Evolutionary conservation across 805 yeast species (phyloP), one percentile per base, ranked within the genome.

Genomic region (Candida railenensis): DNA sequence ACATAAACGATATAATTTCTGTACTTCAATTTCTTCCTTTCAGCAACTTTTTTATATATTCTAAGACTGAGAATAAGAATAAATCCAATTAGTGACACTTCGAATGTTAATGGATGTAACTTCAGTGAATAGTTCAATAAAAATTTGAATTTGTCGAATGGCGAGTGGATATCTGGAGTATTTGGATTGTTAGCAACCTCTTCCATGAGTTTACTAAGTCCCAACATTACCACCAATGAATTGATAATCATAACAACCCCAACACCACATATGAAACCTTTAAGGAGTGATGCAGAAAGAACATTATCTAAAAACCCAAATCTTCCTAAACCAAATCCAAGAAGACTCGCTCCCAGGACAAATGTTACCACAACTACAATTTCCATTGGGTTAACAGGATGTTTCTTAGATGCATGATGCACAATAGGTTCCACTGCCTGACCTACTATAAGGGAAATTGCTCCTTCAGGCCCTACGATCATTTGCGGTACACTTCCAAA

Each of bases 291-390:
- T 4, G 68, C 73, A 49, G 67, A 62, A 34, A 72, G 58, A 3
- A 72, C 71, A 48, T 70, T 72, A 50, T 71, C 77, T 40, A 72
- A 69, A 59, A 84, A 91, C 0, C 98, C 98, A 54, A 88, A 82
- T 34, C 97, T 73, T n/a, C 87, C 74, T 14, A 91, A 61, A 0
- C 97, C 97, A 50, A 86, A 81, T 1, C 83, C 80, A 4, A 91
- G 65, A 14, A 89, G 69, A 15, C 82, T 72, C 2, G 83, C 79
- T 2, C 97, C 98, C 22, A 92, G 82, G 9, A 85, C 72, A 42
- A 85, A 84, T 0, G 96, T 77, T 18, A 92, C 73, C 12, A 85
- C 78, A 14, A 85, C 83, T 3, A 87, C 80, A 5, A 85, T 63
- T 51, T 83, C 85, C 32, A 81, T 47, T 0, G 75, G 73, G 44